Evolutionary conservation across 352 stramenopile species (phyloP).

Genomic region (Phytophthora foliorum): DNA sequence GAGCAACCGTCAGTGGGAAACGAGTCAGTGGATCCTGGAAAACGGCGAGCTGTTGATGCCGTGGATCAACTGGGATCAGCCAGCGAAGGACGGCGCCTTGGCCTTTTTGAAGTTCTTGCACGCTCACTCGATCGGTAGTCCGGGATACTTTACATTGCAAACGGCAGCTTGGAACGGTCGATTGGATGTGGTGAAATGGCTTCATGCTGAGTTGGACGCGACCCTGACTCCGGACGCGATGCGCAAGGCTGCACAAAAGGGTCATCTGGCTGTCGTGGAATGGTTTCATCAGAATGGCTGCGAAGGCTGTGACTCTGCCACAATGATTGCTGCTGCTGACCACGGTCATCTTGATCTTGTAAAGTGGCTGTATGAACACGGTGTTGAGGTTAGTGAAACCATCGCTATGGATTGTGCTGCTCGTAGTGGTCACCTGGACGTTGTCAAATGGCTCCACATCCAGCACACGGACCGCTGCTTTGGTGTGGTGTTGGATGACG

Average conservation of each 20-base stretch:
- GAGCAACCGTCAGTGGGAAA: slow-evolving; percentile 25
- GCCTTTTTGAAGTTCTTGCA: slow-evolving; percentile 33
- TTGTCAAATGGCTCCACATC: slow-evolving; percentile 35
- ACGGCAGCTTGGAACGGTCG: slow-evolving; percentile 27
- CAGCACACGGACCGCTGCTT: neutral
- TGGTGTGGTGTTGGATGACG: slow-evolving; percentile 29
- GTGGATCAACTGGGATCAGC: slow-evolving; percentile 31
- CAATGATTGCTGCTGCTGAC: slow-evolving; percentile 22
- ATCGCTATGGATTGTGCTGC: slow-evolving; percentile 26
- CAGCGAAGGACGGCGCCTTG: slow-evolving; percentile 27
- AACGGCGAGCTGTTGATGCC: slow-evolving; percentile 27
- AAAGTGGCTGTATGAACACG: slow-evolving; percentile 29
- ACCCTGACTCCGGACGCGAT: slow-evolving; percentile 22
- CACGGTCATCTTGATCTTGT: slow-evolving; percentile 28
- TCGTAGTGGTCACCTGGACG: slow-evolving; percentile 27
- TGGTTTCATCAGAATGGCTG: slow-evolving; percentile 34
- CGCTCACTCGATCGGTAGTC: slow-evolving; percentile 15
- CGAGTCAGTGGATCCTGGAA: slow-evolving; percentile 31
- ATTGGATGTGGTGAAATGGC: slow-evolving; percentile 34
- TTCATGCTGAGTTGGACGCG: slow-evolving; percentile 15
- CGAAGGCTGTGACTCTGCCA: slow-evolving; percentile 19
- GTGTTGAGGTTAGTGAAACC: slow-evolving; percentile 10
- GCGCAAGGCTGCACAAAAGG: slow-evolving; percentile 27
- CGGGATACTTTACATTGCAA: slow-evolving; percentile 27
- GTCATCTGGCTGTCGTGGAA: slow-evolving; percentile 28